Percentiles rank a stretch among this genome's conserved stretches.
Evolutionary conservation across 2,329 filamentous ascomycete species (phyloP).

Genomic region (Fusarium pseudonygamai): DNA sequence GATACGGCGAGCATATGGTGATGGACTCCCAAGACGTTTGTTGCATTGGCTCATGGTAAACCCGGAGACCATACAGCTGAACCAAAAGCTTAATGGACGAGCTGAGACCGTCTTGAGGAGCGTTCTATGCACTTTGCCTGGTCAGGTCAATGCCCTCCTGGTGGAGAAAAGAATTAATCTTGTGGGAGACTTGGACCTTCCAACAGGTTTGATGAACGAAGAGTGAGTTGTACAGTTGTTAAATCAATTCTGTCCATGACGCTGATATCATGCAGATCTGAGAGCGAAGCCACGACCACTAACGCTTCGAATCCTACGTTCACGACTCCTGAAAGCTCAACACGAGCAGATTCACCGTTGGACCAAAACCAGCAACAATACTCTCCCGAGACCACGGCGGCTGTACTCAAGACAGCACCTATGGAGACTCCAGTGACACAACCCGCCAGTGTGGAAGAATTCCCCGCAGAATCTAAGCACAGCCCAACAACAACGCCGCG

Average conservation of each 20-base stretch:
- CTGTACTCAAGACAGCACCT: not conserved
- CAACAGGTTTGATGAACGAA: not conserved
- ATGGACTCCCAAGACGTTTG: not conserved
- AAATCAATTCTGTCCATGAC: not conserved
- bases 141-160: not conserved
- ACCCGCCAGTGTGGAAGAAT: not conserved
- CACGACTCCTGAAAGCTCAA: not conserved
- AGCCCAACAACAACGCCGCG: not conserved
- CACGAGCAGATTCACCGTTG: not conserved
- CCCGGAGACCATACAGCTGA: not conserved
- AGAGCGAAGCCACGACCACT: not conserved
- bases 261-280: not conserved
- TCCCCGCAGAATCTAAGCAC: not conserved
- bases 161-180: not conserved
- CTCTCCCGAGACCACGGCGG: not conserved
- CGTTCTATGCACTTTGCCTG: not conserved
- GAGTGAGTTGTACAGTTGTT: not conserved
- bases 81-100: not conserved
- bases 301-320: not conserved
- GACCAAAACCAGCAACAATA: not conserved
- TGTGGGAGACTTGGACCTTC: not conserved
- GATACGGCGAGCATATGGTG: not conserved
- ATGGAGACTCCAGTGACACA: not conserved
- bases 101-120: not conserved
- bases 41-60: not conserved